Evolutionary conservation across 345 rosid genomes (phyloP).

Genomic region (Salix dunnii): DNA sequence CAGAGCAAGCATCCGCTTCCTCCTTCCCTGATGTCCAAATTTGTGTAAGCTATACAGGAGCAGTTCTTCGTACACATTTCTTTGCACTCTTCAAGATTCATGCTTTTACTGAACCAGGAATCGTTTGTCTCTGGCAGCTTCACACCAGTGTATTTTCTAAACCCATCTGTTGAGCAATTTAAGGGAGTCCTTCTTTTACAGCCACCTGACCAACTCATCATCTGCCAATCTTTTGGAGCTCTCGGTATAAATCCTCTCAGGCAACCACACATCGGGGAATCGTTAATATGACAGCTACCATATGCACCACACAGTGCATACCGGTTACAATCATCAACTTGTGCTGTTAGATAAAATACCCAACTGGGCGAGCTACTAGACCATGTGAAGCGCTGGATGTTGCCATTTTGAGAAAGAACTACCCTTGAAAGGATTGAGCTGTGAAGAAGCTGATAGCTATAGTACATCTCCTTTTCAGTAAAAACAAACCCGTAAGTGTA

Average conservation of each 20-base stretch:
- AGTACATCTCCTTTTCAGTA: not conserved
- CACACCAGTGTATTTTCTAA: constrained; percentile 7
- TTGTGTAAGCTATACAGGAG: not conserved
- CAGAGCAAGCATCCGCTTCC: constrained; percentile 14
- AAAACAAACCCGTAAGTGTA: not conserved
- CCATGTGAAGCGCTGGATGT: not conserved
- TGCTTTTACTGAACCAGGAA: not conserved
- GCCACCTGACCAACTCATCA: not conserved
- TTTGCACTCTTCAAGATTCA: constrained; percentile 1
- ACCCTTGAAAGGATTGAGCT: not conserved
- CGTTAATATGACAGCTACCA: not conserved
- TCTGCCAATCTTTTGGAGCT: not conserved
- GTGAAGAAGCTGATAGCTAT: not conserved
- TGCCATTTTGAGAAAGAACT: not conserved
- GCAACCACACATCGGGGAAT: not conserved
- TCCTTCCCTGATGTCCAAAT: constrained; percentile 6
- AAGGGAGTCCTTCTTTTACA: not conserved
- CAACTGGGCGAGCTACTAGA: not conserved
- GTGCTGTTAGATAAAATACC: not conserved
- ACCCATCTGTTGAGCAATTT: not conserved
- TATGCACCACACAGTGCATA: not conserved
- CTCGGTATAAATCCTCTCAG: not conserved
- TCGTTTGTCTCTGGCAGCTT: constrained; percentile 7
- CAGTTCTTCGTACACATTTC: not conserved
- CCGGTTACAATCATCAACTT: not conserved